A percentile compares a stretch with the other conserved stretches of the same genome.
phyloP scores from a whole-genome alignment of 2,329 filamentous ascomycete species.

The Aspergillus intermedius region DNA sequence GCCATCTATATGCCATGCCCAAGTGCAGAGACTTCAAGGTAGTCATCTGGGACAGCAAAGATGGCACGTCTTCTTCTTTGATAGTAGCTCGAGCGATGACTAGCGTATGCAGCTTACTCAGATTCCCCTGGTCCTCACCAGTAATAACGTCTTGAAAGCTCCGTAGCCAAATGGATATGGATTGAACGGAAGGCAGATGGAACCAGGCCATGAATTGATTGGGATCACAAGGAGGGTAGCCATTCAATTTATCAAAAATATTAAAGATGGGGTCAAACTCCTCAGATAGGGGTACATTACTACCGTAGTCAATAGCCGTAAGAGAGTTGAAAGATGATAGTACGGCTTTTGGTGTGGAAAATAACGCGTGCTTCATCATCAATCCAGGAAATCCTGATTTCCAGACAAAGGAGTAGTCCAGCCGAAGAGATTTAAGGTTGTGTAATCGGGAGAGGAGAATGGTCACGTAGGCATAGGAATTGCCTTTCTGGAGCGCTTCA shows the following conservation, averaged over 20 bases:
- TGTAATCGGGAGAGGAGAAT: neutral
- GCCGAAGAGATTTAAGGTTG: neutral
- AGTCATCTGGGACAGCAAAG: neutral
- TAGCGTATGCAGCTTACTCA: neutral
- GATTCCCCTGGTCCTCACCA: neutral
- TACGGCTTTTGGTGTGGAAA: neutral
- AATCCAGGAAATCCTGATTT: neutral
- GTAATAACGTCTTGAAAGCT: neutral
- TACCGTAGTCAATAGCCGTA: neutral
- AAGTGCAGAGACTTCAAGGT: neutral
- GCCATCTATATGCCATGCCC: neutral
- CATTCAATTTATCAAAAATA: neutral
- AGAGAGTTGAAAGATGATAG: neutral
- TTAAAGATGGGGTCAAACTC: neutral
- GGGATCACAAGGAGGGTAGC: neutral
- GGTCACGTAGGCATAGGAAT: neutral
- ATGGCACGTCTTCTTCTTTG: conserved; percentile 1
- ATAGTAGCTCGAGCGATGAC: neutral
- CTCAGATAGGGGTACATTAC: neutral
- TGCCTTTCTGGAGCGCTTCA: neutral
- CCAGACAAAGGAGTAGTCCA: neutral
- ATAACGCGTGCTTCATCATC: neutral
- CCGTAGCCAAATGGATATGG: neutral
- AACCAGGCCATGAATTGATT: conserved; percentile 1
- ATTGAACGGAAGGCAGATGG: neutral